Conservation (phyloP, 306 rosid genomes). For the Sesbania bispinosa region DNA sequence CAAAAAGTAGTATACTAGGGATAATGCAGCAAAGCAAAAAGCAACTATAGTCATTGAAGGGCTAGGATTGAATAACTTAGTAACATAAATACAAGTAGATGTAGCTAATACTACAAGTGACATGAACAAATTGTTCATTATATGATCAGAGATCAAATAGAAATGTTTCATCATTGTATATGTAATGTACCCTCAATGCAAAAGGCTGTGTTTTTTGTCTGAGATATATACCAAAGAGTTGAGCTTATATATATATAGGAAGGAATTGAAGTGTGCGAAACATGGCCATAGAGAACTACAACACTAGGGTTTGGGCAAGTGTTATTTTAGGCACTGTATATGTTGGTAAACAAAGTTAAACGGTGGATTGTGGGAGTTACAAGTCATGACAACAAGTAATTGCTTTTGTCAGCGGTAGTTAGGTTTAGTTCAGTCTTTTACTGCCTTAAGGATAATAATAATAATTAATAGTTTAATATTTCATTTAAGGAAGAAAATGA, state of each 20-base stretch:
- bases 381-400: constrained; percentile 23
- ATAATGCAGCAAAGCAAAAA: neutral
- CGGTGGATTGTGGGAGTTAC: constrained; percentile 4
- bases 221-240: neutral
- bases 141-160: neutral
- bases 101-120: neutral
- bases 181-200: neutral
- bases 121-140: neutral
- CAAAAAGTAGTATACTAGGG: neutral
- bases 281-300: neutral
- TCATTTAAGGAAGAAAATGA: no score
- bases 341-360: constrained; percentile 21
- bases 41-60: neutral
- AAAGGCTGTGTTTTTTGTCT: neutral
- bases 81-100: neutral
- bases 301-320: neutral
- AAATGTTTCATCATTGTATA: neutral
- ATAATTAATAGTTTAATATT: no score
- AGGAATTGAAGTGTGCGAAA: neutral
- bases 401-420: constrained; percentile 25
- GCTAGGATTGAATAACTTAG: neutral
- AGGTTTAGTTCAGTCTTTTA: no score
- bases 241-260: neutral
- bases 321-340: neutral
- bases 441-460: no score